Percentiles rank a stretch among this genome's conserved stretches.
These are phyloP conservation scores for Phialemoniopsis sp. DNA, from an alignment of 2,329 filamentous ascomycete genomes.

Conservation along the genomic window DNA sequence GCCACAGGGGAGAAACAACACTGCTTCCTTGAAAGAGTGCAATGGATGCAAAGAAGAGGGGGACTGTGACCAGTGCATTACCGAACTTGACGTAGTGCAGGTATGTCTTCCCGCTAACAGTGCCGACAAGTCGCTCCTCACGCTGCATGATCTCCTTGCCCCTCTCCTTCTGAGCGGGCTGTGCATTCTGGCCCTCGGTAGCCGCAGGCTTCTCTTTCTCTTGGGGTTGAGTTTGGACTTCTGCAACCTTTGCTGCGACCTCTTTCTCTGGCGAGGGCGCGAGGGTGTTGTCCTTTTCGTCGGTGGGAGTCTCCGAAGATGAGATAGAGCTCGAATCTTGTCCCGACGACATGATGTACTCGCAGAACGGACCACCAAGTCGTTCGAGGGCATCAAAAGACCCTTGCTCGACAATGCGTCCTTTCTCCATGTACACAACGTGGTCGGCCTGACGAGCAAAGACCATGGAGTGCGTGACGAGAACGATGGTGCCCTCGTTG, in stretches of 20 bases:
- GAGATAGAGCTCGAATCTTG: too few relatives aligned
- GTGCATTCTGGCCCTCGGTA: conserved; percentile 2
- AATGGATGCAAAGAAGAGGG: conserved; percentile 46
- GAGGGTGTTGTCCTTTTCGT: too few relatives aligned
- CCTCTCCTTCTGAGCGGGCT: neutral
- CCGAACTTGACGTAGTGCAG: conserved; percentile 58
- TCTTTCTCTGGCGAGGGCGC: too few relatives aligned
- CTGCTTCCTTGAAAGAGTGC: conserved; percentile 56
- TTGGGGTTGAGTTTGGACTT: too few relatives aligned
- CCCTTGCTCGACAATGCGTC: conserved; percentile 56
- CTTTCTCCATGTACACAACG: conserved; percentile 66
- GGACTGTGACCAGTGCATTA: conserved; percentile 50
- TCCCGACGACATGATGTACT: too few relatives aligned
- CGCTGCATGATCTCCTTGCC: conserved; percentile 40
- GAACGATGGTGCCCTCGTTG: conserved; percentile 12
- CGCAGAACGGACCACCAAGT: neutral
- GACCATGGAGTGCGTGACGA: conserved; percentile 41
- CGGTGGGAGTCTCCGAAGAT: too few relatives aligned
- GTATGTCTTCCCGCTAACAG: conserved; percentile 59
- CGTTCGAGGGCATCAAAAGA: conserved; percentile 55
- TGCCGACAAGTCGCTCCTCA: conserved; percentile 55
- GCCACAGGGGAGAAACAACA: conserved; percentile 62
- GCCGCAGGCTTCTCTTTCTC: too few relatives aligned
- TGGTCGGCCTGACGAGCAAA: conserved; percentile 59
- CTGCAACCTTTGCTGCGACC: too few relatives aligned